Base-by-base conservation (phyloP, 805 yeast genomes). In the Hanseniaspora osmophila region DNA sequence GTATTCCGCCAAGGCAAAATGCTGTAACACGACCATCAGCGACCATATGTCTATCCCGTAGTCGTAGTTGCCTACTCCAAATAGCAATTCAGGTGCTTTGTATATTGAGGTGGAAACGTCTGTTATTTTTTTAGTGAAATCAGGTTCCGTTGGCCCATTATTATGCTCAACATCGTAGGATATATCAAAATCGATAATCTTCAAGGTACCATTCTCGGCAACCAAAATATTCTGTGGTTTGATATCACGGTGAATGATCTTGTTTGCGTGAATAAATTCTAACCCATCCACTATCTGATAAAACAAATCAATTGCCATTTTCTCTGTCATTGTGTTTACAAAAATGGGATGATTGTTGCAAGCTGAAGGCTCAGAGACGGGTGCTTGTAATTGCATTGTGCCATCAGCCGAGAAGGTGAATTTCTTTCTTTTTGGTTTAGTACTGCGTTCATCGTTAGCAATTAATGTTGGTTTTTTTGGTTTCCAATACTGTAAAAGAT, bases 161-260 rank as follows among this genome's bases (percentile, higher is more conserved):
- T 47, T 44, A 13, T 59, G 55, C 6, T 60, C 56, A 1, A 53
- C 48, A 40, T 56, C 56, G 43, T 73, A 71, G 35, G 84, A 78
- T 2, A 77, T 71, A 6, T 94, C 92, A 60, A 80, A 80, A 54
- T 85, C 94, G 13, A 77, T 74, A 1, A 80, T 6, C 2, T 18
- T 29, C 10, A 35, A 37, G 2, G 32, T n/a, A 1, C 30, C 37
- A 15, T 40, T 48, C 5, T 30, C 32, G 12, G 84, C 92, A 51
- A 85, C 83, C 90, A 86, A 80, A 49, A 88, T 80, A 62, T 88
- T 88, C 55, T 86, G 95, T 10, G 95, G 95, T 63, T 88, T 88
- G 46, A 88, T 87, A 64, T 88, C 96, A 56, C 96, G 71, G 59
- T 88, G 96, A 71, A 88, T 86, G 48, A 88, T 84, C 13, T 94